Percentiles rank a stretch among this genome's conserved stretches.
Conservation (phyloP, 2,329 filamentous ascomycete species). For the Ceratocystiopsis brevicomis region DNA sequence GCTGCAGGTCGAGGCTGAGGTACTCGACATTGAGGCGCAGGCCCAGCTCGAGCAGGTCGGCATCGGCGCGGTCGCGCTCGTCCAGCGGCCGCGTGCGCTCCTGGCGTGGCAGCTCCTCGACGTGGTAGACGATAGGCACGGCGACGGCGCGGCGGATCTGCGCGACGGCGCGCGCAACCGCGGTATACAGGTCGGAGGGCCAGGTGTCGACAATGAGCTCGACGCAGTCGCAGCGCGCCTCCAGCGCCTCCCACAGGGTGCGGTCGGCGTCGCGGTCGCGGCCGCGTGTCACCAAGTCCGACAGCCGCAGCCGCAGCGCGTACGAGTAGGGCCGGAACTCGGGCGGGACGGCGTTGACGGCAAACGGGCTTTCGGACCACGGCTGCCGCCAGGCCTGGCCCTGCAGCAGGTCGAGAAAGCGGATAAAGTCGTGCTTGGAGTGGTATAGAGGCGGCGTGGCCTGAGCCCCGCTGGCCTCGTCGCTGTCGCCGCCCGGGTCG, state of each 20-base stretch:
- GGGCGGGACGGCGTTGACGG: constrained; percentile 36
- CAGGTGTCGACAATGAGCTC: constrained; percentile 41
- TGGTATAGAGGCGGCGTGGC: constrained; percentile 34
- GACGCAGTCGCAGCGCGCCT: constrained; percentile 39
- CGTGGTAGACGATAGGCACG: constrained; percentile 36
- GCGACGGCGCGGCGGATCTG: constrained; percentile 35
- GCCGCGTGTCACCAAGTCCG: constrained; percentile 27
- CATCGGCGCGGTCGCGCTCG: constrained; percentile 27
- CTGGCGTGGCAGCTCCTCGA: constrained; percentile 30
- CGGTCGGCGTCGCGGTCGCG: constrained; percentile 14
- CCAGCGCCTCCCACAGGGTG: constrained; percentile 31
- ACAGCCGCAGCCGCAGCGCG: constrained; percentile 41
- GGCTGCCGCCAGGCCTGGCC: constrained; percentile 31
- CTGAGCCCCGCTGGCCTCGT: constrained; percentile 7
- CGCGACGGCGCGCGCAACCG: constrained; percentile 36
- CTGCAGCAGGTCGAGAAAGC: constrained; percentile 38
- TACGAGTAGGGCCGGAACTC: constrained; percentile 41
- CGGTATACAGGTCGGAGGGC: constrained; percentile 27
- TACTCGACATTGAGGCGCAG: constrained; percentile 48
- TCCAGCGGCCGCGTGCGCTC: constrained; percentile 20
- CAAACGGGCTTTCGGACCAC: constrained; percentile 40
- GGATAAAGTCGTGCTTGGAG: constrained; percentile 40
- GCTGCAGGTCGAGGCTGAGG: constrained; percentile 41
- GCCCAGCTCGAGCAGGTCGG: constrained; percentile 41
- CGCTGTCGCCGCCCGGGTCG: constrained; percentile 14